These are phyloP conservation scores for Cynara cardunculus DNA, from an alignment of 129 eudicot genomes.

Conservation along the genomic window DNA sequence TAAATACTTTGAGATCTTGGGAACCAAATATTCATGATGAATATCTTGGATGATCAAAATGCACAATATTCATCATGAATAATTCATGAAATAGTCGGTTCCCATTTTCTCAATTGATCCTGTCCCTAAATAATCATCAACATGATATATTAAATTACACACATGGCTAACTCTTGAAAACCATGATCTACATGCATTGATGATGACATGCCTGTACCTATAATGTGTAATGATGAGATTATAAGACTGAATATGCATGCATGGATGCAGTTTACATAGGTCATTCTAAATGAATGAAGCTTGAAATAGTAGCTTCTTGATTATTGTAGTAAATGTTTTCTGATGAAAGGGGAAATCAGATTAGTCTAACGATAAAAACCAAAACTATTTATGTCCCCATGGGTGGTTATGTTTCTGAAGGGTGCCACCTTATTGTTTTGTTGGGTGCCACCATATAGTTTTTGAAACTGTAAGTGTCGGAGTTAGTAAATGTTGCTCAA, in stretches of 20 bases:
- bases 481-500: no score
- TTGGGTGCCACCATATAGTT: no score
- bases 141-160: neutral
- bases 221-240: neutral
- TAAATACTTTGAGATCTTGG: neutral
- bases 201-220: neutral
- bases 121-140: neutral
- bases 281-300: neutral
- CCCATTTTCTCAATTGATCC: neutral
- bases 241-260: no score
- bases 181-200: neutral
- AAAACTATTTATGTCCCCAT: neutral
- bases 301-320: neutral
- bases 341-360: neutral
- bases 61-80: neutral
- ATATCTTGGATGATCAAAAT: neutral
- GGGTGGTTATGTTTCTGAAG: no score
- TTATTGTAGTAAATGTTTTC: neutral
- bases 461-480: no score
- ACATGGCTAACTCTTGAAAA: neutral
- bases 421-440: no score
- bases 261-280: neutral
- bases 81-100: neutral
- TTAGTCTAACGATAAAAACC: neutral
- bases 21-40: neutral